Base-by-base conservation (phyloP, 1,139 yeast species). In the Yamadazyma taylorii region DNA sequence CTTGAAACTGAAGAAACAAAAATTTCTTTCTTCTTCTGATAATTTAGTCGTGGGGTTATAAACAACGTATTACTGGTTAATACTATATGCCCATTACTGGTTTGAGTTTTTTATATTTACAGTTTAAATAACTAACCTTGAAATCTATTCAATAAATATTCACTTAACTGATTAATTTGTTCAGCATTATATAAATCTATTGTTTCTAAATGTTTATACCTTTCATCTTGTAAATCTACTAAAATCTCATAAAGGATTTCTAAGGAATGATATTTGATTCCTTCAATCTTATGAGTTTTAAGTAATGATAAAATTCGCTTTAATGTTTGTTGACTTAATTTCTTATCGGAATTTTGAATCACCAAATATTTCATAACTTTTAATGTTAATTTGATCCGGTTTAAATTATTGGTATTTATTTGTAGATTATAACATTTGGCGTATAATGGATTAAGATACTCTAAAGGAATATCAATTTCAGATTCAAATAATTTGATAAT, bases 381-480 rank as follows among this genome's bases (percentile, higher is more conserved):
- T 15, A 74, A 43, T 1, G 68, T 66, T 7, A 59, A 53, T 5
- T 51, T 56, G 4, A 68, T 52, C 26, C 78, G 53, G 0, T 50
- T 46, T 3, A 56, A 34, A 36, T 65, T 72, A 5, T 61, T 52
- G 1, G 78, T 74, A 39, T 71, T 71, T 29, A 78, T 60, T 45
- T 79, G 83, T 27, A 81, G 52, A 50, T 82, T 81, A 57, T 74
- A 78, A n/a, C 76, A 56, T 39, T 80, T 66, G 1, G 76, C 68
- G 46, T 61, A 81, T 3, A 80, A 53, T 0, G 72, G 66, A 17
- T 62, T 53, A 31, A 63, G 56, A 32, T 64, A 65, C 40, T 74
- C 73, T 0, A 37, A 43, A 2, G 53, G 51, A 10, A 46, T 19
- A 4, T 0, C 30, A 2, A 34, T 3, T 6, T 59, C 37, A 24